Conservation (phyloP, 768 basidiomycete genomes). For the Russula dissimulans region DNA sequence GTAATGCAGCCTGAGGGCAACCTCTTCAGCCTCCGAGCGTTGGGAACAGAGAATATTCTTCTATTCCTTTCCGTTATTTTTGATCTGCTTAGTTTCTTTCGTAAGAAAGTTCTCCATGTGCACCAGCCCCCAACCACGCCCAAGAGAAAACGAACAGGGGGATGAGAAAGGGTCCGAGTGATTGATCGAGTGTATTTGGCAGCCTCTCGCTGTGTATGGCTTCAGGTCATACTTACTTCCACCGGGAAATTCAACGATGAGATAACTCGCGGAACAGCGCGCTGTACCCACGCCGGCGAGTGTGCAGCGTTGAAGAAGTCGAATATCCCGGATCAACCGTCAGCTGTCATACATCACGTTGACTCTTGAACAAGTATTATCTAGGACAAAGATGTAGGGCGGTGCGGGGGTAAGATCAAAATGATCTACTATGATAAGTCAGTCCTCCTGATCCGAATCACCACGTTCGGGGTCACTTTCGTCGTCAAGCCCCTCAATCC, state of each 20-base stretch:
- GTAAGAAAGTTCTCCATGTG: too few relatives aligned
- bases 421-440: constrained; percentile 3
- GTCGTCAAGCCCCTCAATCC: constrained; percentile 26
- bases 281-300: background rate
- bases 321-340: constrained; percentile 7
- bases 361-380: constrained; percentile 2
- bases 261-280: background rate
- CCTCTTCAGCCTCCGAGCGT: too few relatives aligned
- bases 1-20: too few relatives aligned
- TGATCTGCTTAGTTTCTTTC: too few relatives aligned
- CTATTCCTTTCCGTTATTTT: too few relatives aligned
- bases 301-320: background rate
- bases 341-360: background rate
- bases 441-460: constrained; percentile 25
- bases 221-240: background rate
- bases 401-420: background rate
- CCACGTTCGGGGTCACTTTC: constrained; percentile 30
- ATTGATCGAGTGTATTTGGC: too few relatives aligned
- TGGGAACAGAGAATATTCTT: too few relatives aligned
- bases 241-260: background rate
- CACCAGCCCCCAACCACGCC: too few relatives aligned
- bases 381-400: background rate
- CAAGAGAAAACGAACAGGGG: too few relatives aligned
- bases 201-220: too few relatives aligned
- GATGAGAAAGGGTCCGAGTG: too few relatives aligned